Base-by-base conservation (phyloP, 768 basidiomycete genomes). In the Lenzites betulinus region DNA sequence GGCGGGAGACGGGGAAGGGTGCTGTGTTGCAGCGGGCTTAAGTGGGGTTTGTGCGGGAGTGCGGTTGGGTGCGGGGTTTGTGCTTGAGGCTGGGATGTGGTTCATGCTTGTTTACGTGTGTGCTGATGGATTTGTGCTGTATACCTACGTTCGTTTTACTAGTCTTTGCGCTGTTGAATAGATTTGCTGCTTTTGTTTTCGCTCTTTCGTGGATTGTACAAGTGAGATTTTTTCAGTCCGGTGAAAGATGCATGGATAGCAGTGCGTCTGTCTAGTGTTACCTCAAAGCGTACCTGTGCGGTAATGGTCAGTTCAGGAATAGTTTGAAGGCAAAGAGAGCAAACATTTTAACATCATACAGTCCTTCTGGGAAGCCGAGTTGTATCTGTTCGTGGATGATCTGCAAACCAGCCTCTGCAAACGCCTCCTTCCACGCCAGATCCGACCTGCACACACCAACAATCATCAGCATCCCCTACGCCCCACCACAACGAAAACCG, bases 261-360 rank as follows among this genome's bases (percentile, higher is more conserved):
- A 33, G 20, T 39, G 12, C 44, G 8, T 36, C 7, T 20, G 26
- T 25, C 30, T 25, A 18, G 16, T 16, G 5, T 58, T 46, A 84
- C 68, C 81, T 77, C 62, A 88, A 69, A 50, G 81, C 86, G 74
- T 86, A 87, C 83, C 86, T 87, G 64, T 52, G 11, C 30, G 25
- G 15, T 15, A 16, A 7, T 6, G 11, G 25, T 51, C 22, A 51
- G 51, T 26, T 26, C 11, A 22, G 7, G 18, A 6, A 33, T 1
- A 6, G 11, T 20, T 35, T 2, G 13, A 44, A 33, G 4, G 44
- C 18, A 41, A 36, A 42, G 53, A 44, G 36, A 23, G 73, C 86
- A 26, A 57, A 93, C 94, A 92, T 92, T 80, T 92, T 94, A 1
- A 98, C 95, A 26, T 80, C 79, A 72, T 88, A 97, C 55, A 98